Base-by-base conservation (phyloP, 2,329 filamentous ascomycete genomes). In the Aureobasidium vineae region DNA sequence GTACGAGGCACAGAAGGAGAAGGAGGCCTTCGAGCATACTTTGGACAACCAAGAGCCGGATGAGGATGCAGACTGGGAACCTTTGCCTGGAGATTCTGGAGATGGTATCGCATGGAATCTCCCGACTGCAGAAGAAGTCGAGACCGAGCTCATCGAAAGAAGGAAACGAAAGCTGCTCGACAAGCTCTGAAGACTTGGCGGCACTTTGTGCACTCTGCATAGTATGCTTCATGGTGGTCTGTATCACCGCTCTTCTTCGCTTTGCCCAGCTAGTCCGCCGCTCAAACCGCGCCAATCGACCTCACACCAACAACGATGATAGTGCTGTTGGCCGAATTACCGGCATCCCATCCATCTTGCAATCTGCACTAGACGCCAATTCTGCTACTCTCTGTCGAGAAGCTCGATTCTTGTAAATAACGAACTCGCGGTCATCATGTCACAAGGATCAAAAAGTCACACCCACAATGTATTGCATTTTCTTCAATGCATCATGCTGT, bases 51-150 rank as follows among this genome's bases (percentile, higher is more conserved):
- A 79, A 16, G 84, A 86, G 23, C 8, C 33, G 33, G 85, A 78
- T 31, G 70, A 70, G 53, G 72, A 76, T 56, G 73, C 71, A 26
- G 77, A 78, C 54, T 98, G 94, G 92, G 88, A 95, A 72, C 84
- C 91, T 43, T 79, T 99, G 71, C 95, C 95, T 0, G 95, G 94
- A 0, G 92, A 97, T 78, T 82, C 82, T 3, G 93, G 92, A 1
- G 92, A 97, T 76, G 94, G 94, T 0, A 81, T 88, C 43, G 85
- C 82, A 54, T 97, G 94, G 94, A 86, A 86, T 69, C 77, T 98
- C 73, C 95, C 95, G 10, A 93, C 90, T 5, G 79, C 92, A 66
- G 92, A 96, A 23, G 91, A 98, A 76, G 94, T 98, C n/a, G 92
- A 97, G 78, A 87, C 93, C 74, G 95, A 98, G 78, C 80, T 99